Conservation (phyloP, 176 grass and related monocot genomes). For the Paspalum notatum region DNA sequence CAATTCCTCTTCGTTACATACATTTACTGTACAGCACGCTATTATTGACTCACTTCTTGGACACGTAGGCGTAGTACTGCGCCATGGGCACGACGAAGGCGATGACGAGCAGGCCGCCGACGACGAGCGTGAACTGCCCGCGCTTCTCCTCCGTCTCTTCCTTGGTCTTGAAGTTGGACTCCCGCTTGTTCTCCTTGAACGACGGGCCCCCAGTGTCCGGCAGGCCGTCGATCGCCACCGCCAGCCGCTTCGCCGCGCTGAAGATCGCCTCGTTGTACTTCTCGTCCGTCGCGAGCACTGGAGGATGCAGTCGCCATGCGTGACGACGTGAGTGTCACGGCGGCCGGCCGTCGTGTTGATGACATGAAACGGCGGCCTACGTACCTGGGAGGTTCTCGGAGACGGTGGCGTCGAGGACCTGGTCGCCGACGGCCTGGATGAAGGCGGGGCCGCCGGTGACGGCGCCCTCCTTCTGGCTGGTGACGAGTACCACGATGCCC, state of each 20-base stretch:
- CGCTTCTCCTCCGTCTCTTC: constrained; percentile 96
- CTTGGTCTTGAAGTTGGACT: constrained; percentile 90
- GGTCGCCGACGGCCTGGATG: constrained; percentile 78
- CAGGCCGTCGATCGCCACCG: constrained; percentile 82
- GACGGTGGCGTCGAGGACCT: constrained; percentile 78
- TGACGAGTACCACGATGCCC: constrained; percentile 91
- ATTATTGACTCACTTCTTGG: constrained; percentile 69
- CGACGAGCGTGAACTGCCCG: constrained; percentile 94
- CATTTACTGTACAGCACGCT: constrained; percentile 42
- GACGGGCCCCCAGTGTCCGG: constrained; percentile 82
- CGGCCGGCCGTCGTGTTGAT: neutral
- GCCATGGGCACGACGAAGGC: constrained; percentile 99
- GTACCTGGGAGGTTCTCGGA: constrained; percentile 93
- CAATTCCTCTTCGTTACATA: neutral
- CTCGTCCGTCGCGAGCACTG: constrained; percentile 95
- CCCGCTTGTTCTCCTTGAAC: constrained; percentile 92
- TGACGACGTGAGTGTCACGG: neutral
- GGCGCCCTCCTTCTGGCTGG: constrained; percentile 98
- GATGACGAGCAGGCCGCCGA: constrained; percentile 91
- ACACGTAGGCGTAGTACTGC: constrained; percentile 97
- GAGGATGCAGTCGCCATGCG: neutral
- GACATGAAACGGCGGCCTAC: neutral
- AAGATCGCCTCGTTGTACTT: constrained; percentile 94
- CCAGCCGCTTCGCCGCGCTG: constrained; percentile 71
- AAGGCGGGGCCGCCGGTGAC: constrained; percentile 90